These are phyloP conservation scores for Alloteropsis semialata DNA, from an alignment of 176 grass and related monocot species.

Conservation along the genomic window DNA sequence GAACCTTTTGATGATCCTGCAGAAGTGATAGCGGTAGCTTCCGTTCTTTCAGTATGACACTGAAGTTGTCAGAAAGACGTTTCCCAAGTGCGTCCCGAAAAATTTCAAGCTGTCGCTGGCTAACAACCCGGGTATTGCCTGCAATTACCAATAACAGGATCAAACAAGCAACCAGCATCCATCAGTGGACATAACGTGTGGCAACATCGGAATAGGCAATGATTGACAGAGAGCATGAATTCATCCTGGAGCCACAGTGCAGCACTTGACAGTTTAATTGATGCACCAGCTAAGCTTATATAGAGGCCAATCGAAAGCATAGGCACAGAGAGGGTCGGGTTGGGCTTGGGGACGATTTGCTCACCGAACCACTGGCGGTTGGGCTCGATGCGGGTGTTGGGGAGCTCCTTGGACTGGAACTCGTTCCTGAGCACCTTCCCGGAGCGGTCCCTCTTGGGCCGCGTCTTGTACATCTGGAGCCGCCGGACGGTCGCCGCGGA, in stretches of 20 bases:
- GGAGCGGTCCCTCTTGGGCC: conserved; percentile 59
- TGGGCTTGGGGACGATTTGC: neutral
- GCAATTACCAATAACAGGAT: conserved; percentile 16
- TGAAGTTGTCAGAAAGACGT: conserved; percentile 72
- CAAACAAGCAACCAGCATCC: neutral
- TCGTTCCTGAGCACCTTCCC: conserved; percentile 72
- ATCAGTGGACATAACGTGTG: neutral
- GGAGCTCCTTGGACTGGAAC: conserved; percentile 82
- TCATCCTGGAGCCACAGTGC: neutral
- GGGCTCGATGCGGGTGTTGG: conserved; percentile 83
- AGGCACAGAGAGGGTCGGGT: neutral
- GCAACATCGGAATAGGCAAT: neutral
- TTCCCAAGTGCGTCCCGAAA: conserved; percentile 68
- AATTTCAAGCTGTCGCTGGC: conserved; percentile 76
- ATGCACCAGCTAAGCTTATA: neutral
- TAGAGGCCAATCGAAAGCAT: neutral
- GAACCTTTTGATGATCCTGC: conserved; percentile 81
- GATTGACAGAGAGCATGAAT: neutral
- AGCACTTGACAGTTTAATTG: neutral
- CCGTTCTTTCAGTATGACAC: conserved; percentile 73
- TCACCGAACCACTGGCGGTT: conserved; percentile 86
- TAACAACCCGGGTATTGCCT: conserved; percentile 91
- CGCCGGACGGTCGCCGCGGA: conserved; percentile 74
- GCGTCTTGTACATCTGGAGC: conserved; percentile 73
- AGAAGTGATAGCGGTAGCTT: conserved; percentile 77